A percentile compares a stretch with the other conserved stretches of the same genome.
Evolutionary conservation across 306 rosid species (phyloP).

Genomic region (Vicia faba): DNA sequence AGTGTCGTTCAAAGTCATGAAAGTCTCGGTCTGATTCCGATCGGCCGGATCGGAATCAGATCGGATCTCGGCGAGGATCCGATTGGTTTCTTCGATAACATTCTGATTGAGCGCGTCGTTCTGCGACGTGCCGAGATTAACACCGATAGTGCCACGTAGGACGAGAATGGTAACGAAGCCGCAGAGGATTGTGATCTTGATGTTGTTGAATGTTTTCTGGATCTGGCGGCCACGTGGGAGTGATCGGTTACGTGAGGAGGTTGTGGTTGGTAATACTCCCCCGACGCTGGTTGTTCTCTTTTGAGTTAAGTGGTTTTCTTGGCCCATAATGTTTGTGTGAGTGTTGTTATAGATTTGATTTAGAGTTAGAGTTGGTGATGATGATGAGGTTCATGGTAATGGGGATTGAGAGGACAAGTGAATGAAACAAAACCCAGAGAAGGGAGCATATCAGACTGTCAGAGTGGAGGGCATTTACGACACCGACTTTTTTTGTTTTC

Average conservation of each 20-base stretch:
- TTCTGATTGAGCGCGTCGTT: slow-evolving; percentile 59
- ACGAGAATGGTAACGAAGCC: slow-evolving; percentile 83
- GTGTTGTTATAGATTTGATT: no score
- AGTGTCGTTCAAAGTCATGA: slow-evolving; percentile 55
- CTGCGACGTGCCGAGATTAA: slow-evolving; percentile 60
- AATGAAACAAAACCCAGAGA: no score
- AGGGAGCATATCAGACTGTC: no score
- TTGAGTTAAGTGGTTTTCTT: slow-evolving; percentile 6
- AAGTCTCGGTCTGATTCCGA: slow-evolving; percentile 41
- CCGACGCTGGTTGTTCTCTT: slow-evolving; percentile 1
- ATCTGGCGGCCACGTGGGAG: slow-evolving; percentile 83
- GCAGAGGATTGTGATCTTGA: slow-evolving; percentile 76
- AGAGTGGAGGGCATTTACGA: no score
- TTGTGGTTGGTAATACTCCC: not conserved
- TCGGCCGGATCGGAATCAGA: slow-evolving; percentile 70
- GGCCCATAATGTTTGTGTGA: not conserved
- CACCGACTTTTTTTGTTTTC: no score
- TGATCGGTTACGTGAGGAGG: slow-evolving; percentile 33
- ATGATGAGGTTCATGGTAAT: no score
- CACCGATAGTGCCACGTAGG: slow-evolving; percentile 80
- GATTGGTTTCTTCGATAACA: slow-evolving; percentile 66
- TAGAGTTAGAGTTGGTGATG: no score
- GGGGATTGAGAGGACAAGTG: no score
- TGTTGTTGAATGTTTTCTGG: slow-evolving; percentile 79
- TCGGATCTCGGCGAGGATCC: slow-evolving; percentile 82